These are phyloP conservation scores for Spongiforma sp. DNA, from an alignment of 1,284 basidiomycete species.

Conservation along the genomic window DNA sequence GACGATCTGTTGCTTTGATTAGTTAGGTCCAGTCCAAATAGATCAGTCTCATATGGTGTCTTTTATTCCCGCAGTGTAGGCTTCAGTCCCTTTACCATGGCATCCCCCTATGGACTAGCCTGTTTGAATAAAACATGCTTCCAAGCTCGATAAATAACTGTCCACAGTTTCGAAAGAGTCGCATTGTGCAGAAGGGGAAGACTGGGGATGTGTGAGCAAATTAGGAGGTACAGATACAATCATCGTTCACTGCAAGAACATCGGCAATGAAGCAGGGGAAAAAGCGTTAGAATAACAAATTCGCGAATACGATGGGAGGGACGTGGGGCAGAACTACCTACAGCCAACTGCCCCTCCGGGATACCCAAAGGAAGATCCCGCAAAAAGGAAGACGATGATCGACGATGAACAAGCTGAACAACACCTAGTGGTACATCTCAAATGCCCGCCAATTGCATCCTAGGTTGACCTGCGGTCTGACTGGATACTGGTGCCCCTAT, in stretches of 20 bases:
- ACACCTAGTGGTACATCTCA: slow-evolving; percentile 30
- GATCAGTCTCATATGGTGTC: no score
- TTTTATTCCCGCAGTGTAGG: no score
- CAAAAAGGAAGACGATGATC: slow-evolving; percentile 19
- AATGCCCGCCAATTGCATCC: slow-evolving; percentile 41
- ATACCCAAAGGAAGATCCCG: slow-evolving; percentile 16
- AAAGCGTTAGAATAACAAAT: slow-evolving; percentile 27
- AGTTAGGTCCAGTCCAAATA: no score
- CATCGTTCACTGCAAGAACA: slow-evolving; percentile 44
- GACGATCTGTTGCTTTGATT: slow-evolving; percentile 62
- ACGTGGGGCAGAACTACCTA: not conserved
- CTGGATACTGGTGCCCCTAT: slow-evolving; percentile 35
- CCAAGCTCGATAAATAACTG: slow-evolving; percentile 14
- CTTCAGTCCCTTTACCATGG: no score
- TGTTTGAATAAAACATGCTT: slow-evolving; percentile 2
- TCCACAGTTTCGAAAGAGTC: slow-evolving; percentile 25
- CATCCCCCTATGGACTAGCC: no score
- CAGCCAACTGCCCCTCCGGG: no score
- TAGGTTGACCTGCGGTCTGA: slow-evolving; percentile 34
- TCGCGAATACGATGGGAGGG: slow-evolving; percentile 5
- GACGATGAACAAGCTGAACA: not conserved
- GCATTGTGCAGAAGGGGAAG: slow-evolving; percentile 25
- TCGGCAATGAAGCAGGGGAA: slow-evolving; percentile 23
- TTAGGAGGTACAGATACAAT: slow-evolving; percentile 44
- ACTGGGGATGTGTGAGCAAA: slow-evolving; percentile 37